These are phyloP conservation scores for Aspergillus oerlinghausenensis DNA, from an alignment of 2,329 filamentous ascomycete species.

Conservation along the genomic window DNA sequence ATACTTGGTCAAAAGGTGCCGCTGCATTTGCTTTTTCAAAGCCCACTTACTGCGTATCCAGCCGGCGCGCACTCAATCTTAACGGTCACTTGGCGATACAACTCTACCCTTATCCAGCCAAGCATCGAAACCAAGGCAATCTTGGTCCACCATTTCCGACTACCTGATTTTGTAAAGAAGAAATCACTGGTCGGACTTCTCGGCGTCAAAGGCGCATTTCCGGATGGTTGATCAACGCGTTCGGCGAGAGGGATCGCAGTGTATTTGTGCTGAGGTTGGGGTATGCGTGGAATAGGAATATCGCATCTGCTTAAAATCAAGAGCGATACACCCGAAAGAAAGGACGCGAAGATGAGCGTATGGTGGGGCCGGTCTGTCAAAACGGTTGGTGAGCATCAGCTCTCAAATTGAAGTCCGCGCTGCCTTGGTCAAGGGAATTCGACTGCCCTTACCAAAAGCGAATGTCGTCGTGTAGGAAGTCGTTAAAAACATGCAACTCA, in stretches of 20 bases:
- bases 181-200: slow-evolving; percentile 3
- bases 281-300: slow-evolving; percentile 18
- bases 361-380: slow-evolving; percentile 44
- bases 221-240: slow-evolving; percentile 19
- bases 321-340: slow-evolving; percentile 36
- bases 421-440: not conserved
- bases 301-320: slow-evolving; percentile 34
- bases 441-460: slow-evolving; percentile 32
- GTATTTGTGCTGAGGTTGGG: slow-evolving; percentile 22
- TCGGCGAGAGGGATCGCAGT: slow-evolving; percentile 26
- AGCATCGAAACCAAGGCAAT: slow-evolving; percentile 18
- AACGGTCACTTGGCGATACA: slow-evolving; percentile 38
- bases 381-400: slow-evolving; percentile 8
- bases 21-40: not conserved
- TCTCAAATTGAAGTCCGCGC: not conserved
- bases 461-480: slow-evolving; percentile 35
- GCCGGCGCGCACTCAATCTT: slow-evolving; percentile 41
- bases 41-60: slow-evolving; percentile 30
- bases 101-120: slow-evolving; percentile 32
- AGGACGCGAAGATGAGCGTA: slow-evolving; percentile 39
- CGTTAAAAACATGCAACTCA: slow-evolving; percentile 32
- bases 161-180: slow-evolving; percentile 4
- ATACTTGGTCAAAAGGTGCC: slow-evolving; percentile 12
- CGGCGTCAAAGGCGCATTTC: slow-evolving; percentile 8
- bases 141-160: slow-evolving; percentile 20